Base-by-base conservation (phyloP, 1,284 basidiomycete genomes). In the Hypsizygus ulmarius region DNA sequence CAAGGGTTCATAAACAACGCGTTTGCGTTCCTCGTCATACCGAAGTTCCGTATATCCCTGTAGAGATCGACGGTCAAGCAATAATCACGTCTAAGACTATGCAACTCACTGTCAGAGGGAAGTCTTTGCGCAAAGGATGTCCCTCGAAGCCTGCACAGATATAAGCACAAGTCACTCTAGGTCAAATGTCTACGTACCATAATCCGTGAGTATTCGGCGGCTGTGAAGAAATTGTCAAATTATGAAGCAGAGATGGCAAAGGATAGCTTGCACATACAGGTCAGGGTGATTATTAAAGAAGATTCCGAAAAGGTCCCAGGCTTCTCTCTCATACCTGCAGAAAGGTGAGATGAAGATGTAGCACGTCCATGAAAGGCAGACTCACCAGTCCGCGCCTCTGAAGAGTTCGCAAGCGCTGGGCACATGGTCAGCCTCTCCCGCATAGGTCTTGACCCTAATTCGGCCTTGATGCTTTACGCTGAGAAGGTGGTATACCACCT, bases 11-110 rank as follows among this genome's bases (percentile, higher is more conserved):
- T 96, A 96, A 18, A 99, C 94, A 49, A 99, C 94, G 39, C 96
- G 91, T 75, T 99, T 99, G 67, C 91, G 87, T 74, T 97, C 96
- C 73, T 99, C 97, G 64, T 98, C 95, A 65, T 98, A 99, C 48
- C 97, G 86, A 41, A 99, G 82, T 70, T 99, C 97, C 8, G 93
- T 92, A 73, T 99, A 99, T 29, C 96, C 96, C 90, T 85, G 53
- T 37, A 32, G 50, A 39, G 41, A 8, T 41, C 42, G 39, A 40
- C 10, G 47, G 15, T 18, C 25, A 41, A 32, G 28, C 29, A 44
- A 39, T 39, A 30, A 34, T 14, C 3, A 54, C 25, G 11, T 28
- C 3, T 6, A 30, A 19, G 28, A 3, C n/a, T 16, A 14, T 18
- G 16, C 10, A 8, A 67, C 82, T 57, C 64, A 92, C 92, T 3